Evolutionary conservation across 352 stramenopile species (phyloP).

Genomic region (Pythium periplocum): DNA sequence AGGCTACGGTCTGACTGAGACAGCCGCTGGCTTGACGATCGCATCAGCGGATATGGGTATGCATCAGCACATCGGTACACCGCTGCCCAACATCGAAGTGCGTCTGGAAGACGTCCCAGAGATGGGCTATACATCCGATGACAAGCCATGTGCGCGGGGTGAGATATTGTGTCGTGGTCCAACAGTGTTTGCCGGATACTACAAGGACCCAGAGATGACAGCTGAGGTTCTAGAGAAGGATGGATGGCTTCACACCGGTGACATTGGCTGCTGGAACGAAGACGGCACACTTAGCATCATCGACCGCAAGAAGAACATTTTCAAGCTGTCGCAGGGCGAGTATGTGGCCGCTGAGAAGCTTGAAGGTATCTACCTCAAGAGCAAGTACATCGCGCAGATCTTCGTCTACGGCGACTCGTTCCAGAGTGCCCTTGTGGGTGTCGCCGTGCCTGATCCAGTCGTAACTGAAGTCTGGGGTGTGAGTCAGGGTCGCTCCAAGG

Average conservation of each 20-base stretch:
- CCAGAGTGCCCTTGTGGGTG: conserved; percentile 87
- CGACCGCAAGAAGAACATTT: conserved; percentile 89
- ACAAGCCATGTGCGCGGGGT: conserved; percentile 43
- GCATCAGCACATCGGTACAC: conserved; percentile 89
- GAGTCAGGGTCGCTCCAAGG: conserved; percentile 23
- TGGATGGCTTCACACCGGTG: conserved; percentile 94
- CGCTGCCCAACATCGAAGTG: conserved; percentile 77
- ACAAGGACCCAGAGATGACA: conserved; percentile 89
- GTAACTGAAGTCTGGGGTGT: conserved; percentile 8
- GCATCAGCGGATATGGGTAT: conserved; percentile 27
- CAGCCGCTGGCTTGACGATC: conserved; percentile 77
- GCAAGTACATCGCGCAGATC: conserved; percentile 86
- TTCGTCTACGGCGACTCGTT: conserved; percentile 95
- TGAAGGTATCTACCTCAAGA: conserved; percentile 90
- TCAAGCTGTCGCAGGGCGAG: conserved; percentile 89
- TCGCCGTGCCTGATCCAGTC: conserved; percentile 80
- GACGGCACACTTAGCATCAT: conserved; percentile 86
- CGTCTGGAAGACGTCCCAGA: conserved; percentile 92
- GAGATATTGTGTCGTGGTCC: conserved; percentile 54
- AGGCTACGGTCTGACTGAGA: conserved; percentile 95
- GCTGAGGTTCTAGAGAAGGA: conserved; percentile 82
- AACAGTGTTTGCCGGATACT: conserved; percentile 89
- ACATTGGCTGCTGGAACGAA: conserved; percentile 91
- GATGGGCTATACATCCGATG: conserved; percentile 90
- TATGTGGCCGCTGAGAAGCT: conserved; percentile 96